A percentile compares a stretch with the other conserved stretches of the same genome.
Conservation (phyloP, 1,139 yeast genomes). For the Meyerozyma athensensis region DNA sequence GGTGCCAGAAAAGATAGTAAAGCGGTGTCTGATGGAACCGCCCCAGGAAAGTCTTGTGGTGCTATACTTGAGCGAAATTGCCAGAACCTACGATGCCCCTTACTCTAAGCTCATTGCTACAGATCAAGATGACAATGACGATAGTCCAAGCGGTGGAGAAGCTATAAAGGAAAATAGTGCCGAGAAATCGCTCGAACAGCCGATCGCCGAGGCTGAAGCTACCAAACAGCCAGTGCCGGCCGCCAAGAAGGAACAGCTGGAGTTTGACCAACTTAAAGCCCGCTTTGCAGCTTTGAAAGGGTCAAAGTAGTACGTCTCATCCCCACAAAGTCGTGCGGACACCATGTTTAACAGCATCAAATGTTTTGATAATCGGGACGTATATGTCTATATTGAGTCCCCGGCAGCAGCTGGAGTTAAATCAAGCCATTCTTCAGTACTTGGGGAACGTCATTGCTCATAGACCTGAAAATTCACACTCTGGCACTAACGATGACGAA, state of each 20-base stretch:
- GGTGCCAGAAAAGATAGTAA: conserved; percentile 63
- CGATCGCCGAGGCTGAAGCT: conserved; percentile 14
- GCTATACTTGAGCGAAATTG: conserved; percentile 74
- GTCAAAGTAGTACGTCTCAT: neutral
- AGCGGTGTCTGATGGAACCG: conserved; percentile 61
- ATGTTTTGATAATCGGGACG: neutral
- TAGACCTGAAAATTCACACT: conserved; percentile 8
- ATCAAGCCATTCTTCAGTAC: conserved; percentile 55
- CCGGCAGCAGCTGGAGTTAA: conserved; percentile 49
- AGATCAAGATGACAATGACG: conserved; percentile 18
- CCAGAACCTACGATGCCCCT: conserved; percentile 73
- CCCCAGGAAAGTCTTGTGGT: conserved; percentile 65
- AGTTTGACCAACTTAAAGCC: conserved; percentile 41
- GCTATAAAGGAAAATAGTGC: conserved; percentile 13
- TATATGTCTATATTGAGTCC: conserved; percentile 33
- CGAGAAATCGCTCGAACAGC: conserved; percentile 14
- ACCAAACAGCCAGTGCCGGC: conserved; percentile 10
- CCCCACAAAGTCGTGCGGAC: conserved; percentile 3
- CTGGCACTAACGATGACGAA: too few relatives aligned
- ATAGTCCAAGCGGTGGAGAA: conserved; percentile 13
- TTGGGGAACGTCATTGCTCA: conserved; percentile 31
- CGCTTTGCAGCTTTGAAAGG: conserved; percentile 45
- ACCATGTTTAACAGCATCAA: conserved; percentile 3
- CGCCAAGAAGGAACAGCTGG: conserved; percentile 18
- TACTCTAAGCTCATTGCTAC: conserved; percentile 53